phyloP scores from a whole-genome alignment of 2,329 filamentous ascomycete species.

The Neopestalotiopsis rosae region DNA sequence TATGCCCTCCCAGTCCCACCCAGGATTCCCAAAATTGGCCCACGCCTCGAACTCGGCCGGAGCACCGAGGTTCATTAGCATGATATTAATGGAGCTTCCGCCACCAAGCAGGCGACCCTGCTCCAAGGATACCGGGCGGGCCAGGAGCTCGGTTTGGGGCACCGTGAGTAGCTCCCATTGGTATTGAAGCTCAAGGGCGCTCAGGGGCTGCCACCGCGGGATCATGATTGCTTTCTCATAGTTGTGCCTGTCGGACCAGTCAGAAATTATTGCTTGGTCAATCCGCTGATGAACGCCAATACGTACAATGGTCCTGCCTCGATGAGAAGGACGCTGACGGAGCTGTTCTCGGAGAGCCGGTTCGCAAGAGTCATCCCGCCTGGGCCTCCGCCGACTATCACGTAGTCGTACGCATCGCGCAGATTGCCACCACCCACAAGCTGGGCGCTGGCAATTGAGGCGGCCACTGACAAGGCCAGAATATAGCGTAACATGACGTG shows the following conservation, averaged over 20 bases:
- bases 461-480: not conserved
- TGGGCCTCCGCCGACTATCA: slow-evolving; percentile 5
- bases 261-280: not conserved
- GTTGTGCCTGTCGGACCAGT: not conserved
- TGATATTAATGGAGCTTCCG: slow-evolving; percentile 22
- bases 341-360: not conserved
- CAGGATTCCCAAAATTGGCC: slow-evolving; percentile 24
- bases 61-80: slow-evolving; percentile 19
- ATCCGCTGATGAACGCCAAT: not conserved
- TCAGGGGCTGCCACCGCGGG: slow-evolving; percentile 9
- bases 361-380: not conserved
- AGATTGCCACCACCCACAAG: not conserved
- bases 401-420: slow-evolving; percentile 47
- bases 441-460: not conserved
- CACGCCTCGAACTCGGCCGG: slow-evolving; percentile 22
- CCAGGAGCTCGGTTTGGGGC: slow-evolving; percentile 9
- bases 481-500: not conserved
- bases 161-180: slow-evolving; percentile 4
- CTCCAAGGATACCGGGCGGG: slow-evolving; percentile 1
- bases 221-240: slow-evolving; percentile 19
- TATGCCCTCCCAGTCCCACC: slow-evolving; percentile 26
- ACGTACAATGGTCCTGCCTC: slow-evolving; percentile 53
- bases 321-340: not conserved
- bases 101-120: slow-evolving; percentile 24
- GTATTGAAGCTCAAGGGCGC: slow-evolving; percentile 5